Conservation (phyloP, 2,329 filamentous ascomycete species). For the Arthrobotrys iridis region DNA sequence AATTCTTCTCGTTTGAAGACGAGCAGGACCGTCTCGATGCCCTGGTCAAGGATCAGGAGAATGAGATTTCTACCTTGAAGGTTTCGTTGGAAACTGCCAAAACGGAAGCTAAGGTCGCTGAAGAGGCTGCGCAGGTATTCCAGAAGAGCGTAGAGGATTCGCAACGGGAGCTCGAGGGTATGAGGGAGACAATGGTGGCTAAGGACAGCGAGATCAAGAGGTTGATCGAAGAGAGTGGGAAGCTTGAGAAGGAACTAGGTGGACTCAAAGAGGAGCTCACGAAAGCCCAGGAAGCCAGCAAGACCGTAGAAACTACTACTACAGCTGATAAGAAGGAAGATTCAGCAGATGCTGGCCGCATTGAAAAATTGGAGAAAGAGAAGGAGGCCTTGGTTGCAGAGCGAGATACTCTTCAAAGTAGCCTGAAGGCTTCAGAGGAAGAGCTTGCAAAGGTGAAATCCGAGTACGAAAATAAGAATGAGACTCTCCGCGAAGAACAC, state of each 20-base stretch:
- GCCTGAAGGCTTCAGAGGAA: slow-evolving; percentile 67
- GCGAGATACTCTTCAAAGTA: slow-evolving; percentile 59
- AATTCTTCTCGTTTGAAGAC: slow-evolving; percentile 92
- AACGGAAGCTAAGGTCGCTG: slow-evolving; percentile 74
- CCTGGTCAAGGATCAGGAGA: slow-evolving; percentile 75
- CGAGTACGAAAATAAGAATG: slow-evolving; percentile 61
- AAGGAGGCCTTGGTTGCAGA: slow-evolving; percentile 55
- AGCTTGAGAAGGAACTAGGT: slow-evolving; percentile 61
- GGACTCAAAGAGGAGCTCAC: slow-evolving; percentile 63
- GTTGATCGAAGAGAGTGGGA: slow-evolving; percentile 60
- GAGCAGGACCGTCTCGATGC: slow-evolving; percentile 84
- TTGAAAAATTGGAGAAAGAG: slow-evolving; percentile 62
- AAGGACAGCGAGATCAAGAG: slow-evolving; percentile 65
- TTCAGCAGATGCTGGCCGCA: slow-evolving; percentile 9
- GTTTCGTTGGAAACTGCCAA: slow-evolving; percentile 74
- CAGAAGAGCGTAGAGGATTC: slow-evolving; percentile 73
- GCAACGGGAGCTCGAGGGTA: slow-evolving; percentile 70
- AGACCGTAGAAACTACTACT: slow-evolving; percentile 34
- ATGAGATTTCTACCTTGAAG: slow-evolving; percentile 76
- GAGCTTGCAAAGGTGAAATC: slow-evolving; percentile 64
- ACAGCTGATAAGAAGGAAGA: slow-evolving; percentile 12
- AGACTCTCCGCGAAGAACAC: slow-evolving; percentile 53
- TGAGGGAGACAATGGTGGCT: slow-evolving; percentile 67
- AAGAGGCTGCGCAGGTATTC: slow-evolving; percentile 75
- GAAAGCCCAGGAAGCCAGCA: slow-evolving; percentile 60